Percentiles rank a stretch among this genome's conserved stretches.
phyloP scores from a whole-genome alignment of 371 early-diverging fungal species.

The Zychaea mexicana region DNA sequence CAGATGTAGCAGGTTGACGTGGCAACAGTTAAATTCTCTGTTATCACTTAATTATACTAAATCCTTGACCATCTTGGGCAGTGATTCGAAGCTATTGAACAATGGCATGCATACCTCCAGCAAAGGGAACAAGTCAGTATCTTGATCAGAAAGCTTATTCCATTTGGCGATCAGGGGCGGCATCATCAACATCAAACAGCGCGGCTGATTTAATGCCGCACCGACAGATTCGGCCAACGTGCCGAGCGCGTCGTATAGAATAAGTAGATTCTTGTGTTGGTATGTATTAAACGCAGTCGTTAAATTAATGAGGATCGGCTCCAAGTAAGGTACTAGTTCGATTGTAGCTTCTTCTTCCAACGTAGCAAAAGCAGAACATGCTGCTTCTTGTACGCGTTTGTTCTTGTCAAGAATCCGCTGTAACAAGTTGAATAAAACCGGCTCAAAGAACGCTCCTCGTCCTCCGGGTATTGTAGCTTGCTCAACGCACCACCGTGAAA shows the following conservation, averaged over 20 bases:
- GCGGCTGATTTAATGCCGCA: constrained; percentile 73
- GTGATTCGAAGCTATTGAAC: too few species aligned
- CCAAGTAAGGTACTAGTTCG: constrained; percentile 81
- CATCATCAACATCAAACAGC: constrained; percentile 79
- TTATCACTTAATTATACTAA: too few species aligned
- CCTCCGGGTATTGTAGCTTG: constrained; percentile 54
- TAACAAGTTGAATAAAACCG: constrained; percentile 79
- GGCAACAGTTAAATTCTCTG: too few species aligned
- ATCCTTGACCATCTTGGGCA: too few species aligned
- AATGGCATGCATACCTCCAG: constrained; percentile 81
- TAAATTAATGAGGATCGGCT: constrained; percentile 76
- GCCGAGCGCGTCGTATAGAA: constrained; percentile 93
- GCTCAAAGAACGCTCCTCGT: constrained; percentile 73
- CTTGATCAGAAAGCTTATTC: constrained; percentile 75
- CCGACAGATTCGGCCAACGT: constrained; percentile 93
- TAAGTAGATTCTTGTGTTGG: constrained; percentile 85
- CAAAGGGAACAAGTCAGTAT: constrained; percentile 87
- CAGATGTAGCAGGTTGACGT: too few species aligned
- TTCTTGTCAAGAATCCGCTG: constrained; percentile 83
- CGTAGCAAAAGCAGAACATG: constrained; percentile 92
- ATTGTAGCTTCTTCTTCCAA: constrained; percentile 87
- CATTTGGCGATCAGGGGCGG: constrained; percentile 84
- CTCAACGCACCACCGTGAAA: constrained; percentile 83
- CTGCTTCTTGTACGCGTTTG: constrained; percentile 95
- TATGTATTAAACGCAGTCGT: constrained; percentile 80